Conservation (phyloP, 371 early-diverging fungal species). For the Entomophthora muscae region DNA sequence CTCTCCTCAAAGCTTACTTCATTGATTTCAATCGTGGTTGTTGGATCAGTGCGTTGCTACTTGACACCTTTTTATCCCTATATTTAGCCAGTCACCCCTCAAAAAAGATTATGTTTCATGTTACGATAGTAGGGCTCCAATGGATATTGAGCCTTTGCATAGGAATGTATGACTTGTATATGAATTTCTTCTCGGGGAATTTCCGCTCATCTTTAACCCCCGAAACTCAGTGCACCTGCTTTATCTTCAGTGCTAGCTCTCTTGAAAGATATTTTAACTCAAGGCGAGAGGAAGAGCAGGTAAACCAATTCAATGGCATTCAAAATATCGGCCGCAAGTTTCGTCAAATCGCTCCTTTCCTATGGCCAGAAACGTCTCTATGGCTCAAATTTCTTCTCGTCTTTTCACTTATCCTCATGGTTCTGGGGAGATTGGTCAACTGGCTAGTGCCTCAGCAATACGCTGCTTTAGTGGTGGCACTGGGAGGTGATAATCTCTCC, state of each 20-base stretch:
- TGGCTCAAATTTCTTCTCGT: conserved; percentile 47
- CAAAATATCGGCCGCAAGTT: conserved; percentile 3
- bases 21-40: neutral
- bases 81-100: neutral
- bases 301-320: conserved; percentile 4
- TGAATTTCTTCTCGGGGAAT: neutral
- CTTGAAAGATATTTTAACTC: no score
- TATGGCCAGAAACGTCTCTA: conserved; percentile 54
- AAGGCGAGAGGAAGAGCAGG: conserved; percentile 4
- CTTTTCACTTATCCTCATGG: conserved; percentile 39
- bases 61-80: neutral
- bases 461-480: conserved; percentile 48
- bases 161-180: neutral
- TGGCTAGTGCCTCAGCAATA: conserved; percentile 60
- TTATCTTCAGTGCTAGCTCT: no score
- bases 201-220: no score
- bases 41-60: neutral
- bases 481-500: conserved; percentile 11
- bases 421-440: conserved; percentile 56
- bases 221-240: no score
- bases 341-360: conserved; percentile 48
- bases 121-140: neutral
- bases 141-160: neutral
- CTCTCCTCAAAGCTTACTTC: neutral
- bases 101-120: neutral